These are phyloP conservation scores for Talaromyces piceae DNA, from an alignment of 2,329 filamentous ascomycete genomes.

Conservation along the genomic window DNA sequence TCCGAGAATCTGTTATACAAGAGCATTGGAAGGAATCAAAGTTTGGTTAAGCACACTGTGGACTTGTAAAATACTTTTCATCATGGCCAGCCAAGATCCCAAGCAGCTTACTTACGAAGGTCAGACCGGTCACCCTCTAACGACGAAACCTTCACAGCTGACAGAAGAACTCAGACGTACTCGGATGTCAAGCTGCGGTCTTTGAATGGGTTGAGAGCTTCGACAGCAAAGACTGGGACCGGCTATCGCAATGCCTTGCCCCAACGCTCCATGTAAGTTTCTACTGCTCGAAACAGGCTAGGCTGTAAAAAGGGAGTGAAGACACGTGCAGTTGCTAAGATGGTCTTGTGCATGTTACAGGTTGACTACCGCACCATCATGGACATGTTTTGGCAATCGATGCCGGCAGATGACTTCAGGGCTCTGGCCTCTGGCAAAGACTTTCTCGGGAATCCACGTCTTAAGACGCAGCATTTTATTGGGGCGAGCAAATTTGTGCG, in stretches of 20 bases:
- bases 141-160: neutral
- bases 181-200: conserved; percentile 1
- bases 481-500: conserved; percentile 17
- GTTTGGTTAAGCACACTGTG: neutral
- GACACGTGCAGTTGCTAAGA: neutral
- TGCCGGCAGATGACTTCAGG: conserved; percentile 9
- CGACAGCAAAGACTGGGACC: conserved; percentile 9
- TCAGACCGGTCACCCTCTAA: neutral
- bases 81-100: neutral
- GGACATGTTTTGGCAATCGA: conserved; percentile 4
- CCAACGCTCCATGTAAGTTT: conserved; percentile 7
- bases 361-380: conserved; percentile 1
- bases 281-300: neutral
- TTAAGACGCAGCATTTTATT: conserved; percentile 16
- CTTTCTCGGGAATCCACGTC: conserved; percentile 12
- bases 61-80: neutral
- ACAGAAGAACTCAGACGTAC: neutral
- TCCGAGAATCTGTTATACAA: too few species aligned
- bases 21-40: too few species aligned
- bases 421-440: conserved; percentile 6
- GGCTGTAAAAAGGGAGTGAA: neutral
- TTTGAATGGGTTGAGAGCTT: conserved; percentile 10
- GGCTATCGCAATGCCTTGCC: conserved; percentile 4
- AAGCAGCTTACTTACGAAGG: neutral
- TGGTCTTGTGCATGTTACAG: neutral